Base-by-base conservation (phyloP, 441 rosid species). In the Euphorbia celastroides region DNA sequence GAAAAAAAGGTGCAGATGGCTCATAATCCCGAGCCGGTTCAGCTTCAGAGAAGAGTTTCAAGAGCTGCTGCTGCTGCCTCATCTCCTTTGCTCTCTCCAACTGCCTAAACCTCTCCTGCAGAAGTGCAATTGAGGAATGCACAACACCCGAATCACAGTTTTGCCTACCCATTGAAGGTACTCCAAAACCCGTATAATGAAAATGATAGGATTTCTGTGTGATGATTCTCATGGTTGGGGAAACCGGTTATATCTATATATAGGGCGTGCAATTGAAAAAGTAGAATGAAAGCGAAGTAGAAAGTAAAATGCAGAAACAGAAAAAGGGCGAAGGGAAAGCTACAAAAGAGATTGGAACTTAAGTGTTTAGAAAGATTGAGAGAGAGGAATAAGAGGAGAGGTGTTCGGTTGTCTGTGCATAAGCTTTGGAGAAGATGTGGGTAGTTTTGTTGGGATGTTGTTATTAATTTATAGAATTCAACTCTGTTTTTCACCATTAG, bases 51-150 rank as follows among this genome's bases (percentile, higher is more conserved):
- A 75, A 64, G 52, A 74, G 12, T 22, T 58, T 57, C 41, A 77
- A 42, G 26, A 66, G 70, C 85, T 74, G 59, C 70, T 78, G 77
- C 75, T 79, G 73, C 77, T 62, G 76, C 74, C 81, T 76, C 72
- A 69, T 76, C 66, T 78, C 84, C 74, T 76, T 78, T 5, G 75
- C 85, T 74, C 62, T 76, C 74, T 81, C 81, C 67, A 78, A 52
- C 78, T 76, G 75, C 60, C 70, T 74, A 52, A 81, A 79, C 80
- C 84, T 81, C 64, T 79, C 81, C 48, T 78, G 82, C 66, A 78
- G 61, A 66, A 81, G 78, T 22, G 77, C 78, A 62, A 76, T 77
- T 70, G 83, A 79, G 57, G 79, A 76, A 70, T 70, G 78, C 19
- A 57, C 32, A 32, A 55, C 38, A 0, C 72, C 32, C 11, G 70